These are phyloP conservation scores for Carex cristatella DNA, from an alignment of 176 grass and related monocot genomes.

Conservation along the genomic window DNA sequence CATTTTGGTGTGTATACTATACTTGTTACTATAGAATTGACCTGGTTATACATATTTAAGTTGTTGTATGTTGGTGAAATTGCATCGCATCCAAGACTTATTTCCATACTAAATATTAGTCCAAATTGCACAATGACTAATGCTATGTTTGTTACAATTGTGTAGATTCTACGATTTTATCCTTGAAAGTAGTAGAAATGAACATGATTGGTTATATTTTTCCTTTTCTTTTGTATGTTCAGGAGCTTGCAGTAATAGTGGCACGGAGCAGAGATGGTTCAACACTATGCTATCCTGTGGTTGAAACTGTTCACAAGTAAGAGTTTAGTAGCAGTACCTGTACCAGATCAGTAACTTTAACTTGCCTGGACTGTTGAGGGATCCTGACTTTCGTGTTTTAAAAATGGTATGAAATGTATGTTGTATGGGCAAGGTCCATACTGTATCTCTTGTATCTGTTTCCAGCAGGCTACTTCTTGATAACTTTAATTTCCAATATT, in stretches of 20 bases:
- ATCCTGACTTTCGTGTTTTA: background rate
- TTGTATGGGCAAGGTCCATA: background rate
- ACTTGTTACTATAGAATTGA: background rate
- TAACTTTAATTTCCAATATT: background rate
- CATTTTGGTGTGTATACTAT: background rate
- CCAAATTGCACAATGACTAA: background rate
- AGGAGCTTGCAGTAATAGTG: conserved; percentile 93
- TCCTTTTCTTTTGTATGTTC: background rate
- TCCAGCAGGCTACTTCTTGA: background rate
- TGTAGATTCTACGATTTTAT: background rate
- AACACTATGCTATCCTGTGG: conserved; percentile 74
- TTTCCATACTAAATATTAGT: background rate
- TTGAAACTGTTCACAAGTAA: conserved; percentile 97
- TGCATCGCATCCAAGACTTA: background rate
- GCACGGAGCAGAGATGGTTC: conserved; percentile 74
- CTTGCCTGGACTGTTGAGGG: background rate
- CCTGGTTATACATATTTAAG: background rate
- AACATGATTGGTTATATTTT: background rate
- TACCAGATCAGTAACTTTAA: background rate
- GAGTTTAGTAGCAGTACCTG: background rate
- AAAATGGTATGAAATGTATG: background rate
- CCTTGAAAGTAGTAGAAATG: background rate
- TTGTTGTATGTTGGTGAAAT: background rate
- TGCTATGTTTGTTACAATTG: background rate
- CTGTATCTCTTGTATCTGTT: background rate